These are phyloP conservation scores for Penicillium antarcticum DNA, from an alignment of 495 filamentous ascomycete species.

Conservation along the genomic window DNA sequence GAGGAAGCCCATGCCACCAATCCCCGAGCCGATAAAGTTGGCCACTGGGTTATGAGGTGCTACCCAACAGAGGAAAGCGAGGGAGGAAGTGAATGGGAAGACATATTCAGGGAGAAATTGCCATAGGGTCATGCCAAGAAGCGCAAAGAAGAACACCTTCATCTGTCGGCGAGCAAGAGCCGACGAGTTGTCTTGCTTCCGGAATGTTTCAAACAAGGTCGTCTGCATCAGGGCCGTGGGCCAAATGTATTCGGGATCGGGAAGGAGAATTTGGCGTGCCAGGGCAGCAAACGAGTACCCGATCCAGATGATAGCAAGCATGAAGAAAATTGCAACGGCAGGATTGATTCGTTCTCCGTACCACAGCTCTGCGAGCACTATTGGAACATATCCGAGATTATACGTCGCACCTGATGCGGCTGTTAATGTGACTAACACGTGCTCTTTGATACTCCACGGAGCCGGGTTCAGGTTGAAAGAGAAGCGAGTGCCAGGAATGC, in stretches of 20 bases:
- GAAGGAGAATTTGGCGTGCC: conserved; percentile 51
- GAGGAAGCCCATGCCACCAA: conserved; percentile 57
- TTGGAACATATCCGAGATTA: conserved; percentile 47
- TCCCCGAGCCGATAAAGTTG: conserved; percentile 56
- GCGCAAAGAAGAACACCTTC: conserved; percentile 50
- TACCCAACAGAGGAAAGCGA: conserved; percentile 61
- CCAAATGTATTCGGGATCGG: conserved; percentile 54
- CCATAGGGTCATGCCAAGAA: conserved; percentile 52
- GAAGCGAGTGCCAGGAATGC: conserved; percentile 45
- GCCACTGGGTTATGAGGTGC: conserved; percentile 51
- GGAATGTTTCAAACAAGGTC: conserved; percentile 52
- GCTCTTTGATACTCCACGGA: conserved; percentile 56
- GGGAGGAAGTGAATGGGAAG: conserved; percentile 54
- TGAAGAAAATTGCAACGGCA: conserved; percentile 53
- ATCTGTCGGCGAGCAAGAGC: conserved; percentile 49
- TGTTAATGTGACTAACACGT: conserved; percentile 53
- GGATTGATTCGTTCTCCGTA: conserved; percentile 47
- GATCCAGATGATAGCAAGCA: conserved; percentile 53
- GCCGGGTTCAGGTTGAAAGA: conserved; percentile 54
- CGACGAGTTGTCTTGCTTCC: conserved; percentile 47
- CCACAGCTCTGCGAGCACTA: conserved; percentile 52
- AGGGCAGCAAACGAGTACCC: conserved; percentile 55
- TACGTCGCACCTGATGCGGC: conserved; percentile 53
- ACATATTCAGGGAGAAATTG: conserved; percentile 58
- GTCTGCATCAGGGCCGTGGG: conserved; percentile 50